A percentile compares a stretch with the other conserved stretches of the same genome.
phyloP scores from a whole-genome alignment of 768 basidiomycete genomes.

The Naganishia friedmannii region DNA sequence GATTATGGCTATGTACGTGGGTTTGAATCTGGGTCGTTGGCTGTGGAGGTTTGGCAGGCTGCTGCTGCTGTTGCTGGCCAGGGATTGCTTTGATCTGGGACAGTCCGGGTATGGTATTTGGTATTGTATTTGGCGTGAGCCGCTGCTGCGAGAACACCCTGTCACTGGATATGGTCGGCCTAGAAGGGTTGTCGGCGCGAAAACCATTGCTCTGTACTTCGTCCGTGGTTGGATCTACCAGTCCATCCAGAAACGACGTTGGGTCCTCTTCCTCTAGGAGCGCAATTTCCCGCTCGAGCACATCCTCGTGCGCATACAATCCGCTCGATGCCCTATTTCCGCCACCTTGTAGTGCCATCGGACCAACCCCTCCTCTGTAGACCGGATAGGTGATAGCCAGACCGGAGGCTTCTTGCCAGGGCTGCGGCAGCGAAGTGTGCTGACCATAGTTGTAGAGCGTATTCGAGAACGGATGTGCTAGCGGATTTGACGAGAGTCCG shows the following conservation, averaged over 20 bases:
- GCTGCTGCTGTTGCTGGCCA: not conserved
- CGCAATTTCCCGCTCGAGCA: slow-evolving; percentile 15
- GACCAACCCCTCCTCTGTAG: not conserved
- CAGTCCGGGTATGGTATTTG: not conserved
- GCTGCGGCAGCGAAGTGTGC: slow-evolving; percentile 9
- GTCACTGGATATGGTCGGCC: not conserved
- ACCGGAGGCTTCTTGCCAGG: slow-evolving; percentile 5
- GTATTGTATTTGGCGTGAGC: not conserved
- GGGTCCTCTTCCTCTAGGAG: slow-evolving; percentile 19
- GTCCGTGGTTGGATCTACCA: not conserved
- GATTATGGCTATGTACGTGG: not conserved
- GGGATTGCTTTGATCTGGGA: not conserved
- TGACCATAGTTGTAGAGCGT: slow-evolving; percentile 22
- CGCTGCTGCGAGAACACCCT: not conserved
- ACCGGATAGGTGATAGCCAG: slow-evolving; percentile 21
- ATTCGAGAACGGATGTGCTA: slow-evolving; percentile 27
- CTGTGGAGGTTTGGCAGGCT: not conserved
- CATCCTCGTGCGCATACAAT: slow-evolving; percentile 15
- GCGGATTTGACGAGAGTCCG: slow-evolving; percentile 20
- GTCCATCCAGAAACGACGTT: slow-evolving; percentile 10
- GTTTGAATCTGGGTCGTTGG: not conserved
- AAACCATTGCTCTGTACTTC: not conserved
- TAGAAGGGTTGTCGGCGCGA: not conserved
- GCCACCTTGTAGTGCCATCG: not conserved
- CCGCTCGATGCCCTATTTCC: not conserved